Base-by-base conservation (phyloP, 73 alveolate genomes). In the Uronychia setigera region DNA sequence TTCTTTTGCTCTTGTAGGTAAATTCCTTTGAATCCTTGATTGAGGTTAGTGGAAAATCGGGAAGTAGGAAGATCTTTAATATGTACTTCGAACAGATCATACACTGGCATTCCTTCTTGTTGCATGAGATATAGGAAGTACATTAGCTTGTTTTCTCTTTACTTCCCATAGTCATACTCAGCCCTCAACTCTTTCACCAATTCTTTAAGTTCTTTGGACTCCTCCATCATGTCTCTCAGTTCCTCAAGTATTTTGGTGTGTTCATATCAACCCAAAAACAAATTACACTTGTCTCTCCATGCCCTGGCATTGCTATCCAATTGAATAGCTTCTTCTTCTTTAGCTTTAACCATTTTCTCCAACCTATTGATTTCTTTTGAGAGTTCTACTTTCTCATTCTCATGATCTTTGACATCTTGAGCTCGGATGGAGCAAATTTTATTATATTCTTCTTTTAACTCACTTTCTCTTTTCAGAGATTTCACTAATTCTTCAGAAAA, bases 101-200 rank as follows among this genome's bases (percentile, higher is more conserved):
- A 83, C 1, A 83, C 76, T 1, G 90, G 90, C 26, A 83, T 76
- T 25, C 84, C 84, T 34, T 83, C 76, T 29, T 80, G 14, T 34
- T 83, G 35, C 25, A 83, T 35, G 26, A 83, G 84, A 33, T 59
- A 83, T 19, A 83, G 31, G 59, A 83, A 83, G 74, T 83, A 83
- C 90, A 83, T 83, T 0, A 83, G 79, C 60, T 83, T 83, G 29
- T 83, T 83, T 33, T 83, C 90, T 34, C 90, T 60, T 34, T 83
- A 33, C 35, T 83, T 83, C 26, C 90, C 90, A 33, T 83, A 83
- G 78, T 83, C 90, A 1, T 60, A 46, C 58, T 83, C 90, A 32
- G 90, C 74, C 76, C 76, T 60, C 33, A 83, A 31, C 34, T 83
- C 90, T 74, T 84, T 83, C 77, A 83, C 90, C 29, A 82, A 79